Percentiles rank a stretch among this genome's conserved stretches.
Conservation (phyloP, 129 eudicot species). For the Tagetes erecta region DNA sequence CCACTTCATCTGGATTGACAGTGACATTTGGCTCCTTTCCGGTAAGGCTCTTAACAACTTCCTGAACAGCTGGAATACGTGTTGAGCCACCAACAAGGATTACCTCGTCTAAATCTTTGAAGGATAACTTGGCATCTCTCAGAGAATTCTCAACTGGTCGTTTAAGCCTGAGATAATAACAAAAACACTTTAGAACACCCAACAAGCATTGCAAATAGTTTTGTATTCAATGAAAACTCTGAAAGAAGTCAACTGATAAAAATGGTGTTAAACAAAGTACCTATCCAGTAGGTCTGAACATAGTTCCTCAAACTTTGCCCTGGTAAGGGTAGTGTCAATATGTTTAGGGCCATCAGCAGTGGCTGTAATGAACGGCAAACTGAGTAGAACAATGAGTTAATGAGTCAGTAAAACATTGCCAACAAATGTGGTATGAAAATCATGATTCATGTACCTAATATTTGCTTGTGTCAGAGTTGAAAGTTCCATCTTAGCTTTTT, state of each 20-base stretch:
- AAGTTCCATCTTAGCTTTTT: slow-evolving; percentile 17
- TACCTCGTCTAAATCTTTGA: slow-evolving; percentile 82
- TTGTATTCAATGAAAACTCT: too few species aligned
- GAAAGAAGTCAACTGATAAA: too few species aligned
- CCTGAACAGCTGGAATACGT: slow-evolving; percentile 96
- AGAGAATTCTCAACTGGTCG: slow-evolving; percentile 78
- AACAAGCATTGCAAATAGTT: too few species aligned
- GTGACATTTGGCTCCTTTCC: slow-evolving; percentile 93
- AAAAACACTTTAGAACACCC: too few species aligned
- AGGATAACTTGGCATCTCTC: slow-evolving; percentile 88
- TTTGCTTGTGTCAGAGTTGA: slow-evolving; percentile 20
- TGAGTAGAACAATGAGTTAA: background rate
- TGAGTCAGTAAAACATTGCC: too few species aligned
- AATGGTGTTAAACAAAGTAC: background rate
- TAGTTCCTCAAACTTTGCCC: background rate
- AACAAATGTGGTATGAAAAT: too few species aligned
- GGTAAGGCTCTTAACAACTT: slow-evolving; percentile 74
- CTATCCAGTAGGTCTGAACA: background rate
- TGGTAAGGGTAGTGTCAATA: slow-evolving; percentile 53
- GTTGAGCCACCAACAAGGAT: slow-evolving; percentile 98
- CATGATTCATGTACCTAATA: slow-evolving; percentile 4
- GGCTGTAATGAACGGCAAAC: slow-evolving; percentile 96
- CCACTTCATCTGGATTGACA: slow-evolving; percentile 96
- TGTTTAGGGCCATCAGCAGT: slow-evolving; percentile 97
- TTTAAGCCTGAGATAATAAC: slow-evolving; percentile 52